phyloP scores from a whole-genome alignment of 768 basidiomycete species.

The Amanita brunnescens region DNA sequence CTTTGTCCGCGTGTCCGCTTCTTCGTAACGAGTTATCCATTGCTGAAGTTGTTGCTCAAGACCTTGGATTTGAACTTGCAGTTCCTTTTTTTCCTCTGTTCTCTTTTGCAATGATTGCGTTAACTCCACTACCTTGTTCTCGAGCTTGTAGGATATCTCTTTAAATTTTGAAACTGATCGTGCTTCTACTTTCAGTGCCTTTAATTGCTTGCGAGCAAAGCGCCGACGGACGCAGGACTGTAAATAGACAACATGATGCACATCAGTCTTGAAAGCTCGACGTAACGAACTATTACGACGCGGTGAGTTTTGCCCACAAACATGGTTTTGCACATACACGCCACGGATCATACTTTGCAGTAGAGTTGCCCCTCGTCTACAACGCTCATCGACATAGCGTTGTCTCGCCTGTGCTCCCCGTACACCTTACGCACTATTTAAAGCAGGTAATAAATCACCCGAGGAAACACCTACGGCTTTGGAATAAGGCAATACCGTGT shows the following conservation, averaged over 20 bases:
- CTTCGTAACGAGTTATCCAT: slow-evolving; percentile 85
- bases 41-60: slow-evolving; percentile 81
- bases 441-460: not conserved
- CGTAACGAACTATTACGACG: slow-evolving; percentile 39
- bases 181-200: slow-evolving; percentile 78
- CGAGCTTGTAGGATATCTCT: slow-evolving; percentile 93
- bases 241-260: slow-evolving; percentile 69
- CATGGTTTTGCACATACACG: slow-evolving; percentile 42
- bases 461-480: slow-evolving; percentile 58
- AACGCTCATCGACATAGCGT: slow-evolving; percentile 47
- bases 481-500: slow-evolving; percentile 59
- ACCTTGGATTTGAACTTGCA: slow-evolving; percentile 64
- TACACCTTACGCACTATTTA: slow-evolving; percentile 35
- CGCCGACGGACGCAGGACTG: slow-evolving; percentile 92
- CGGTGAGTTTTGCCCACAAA: not conserved
- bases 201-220: slow-evolving; percentile 79
- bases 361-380: slow-evolving; percentile 50
- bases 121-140: slow-evolving; percentile 99
- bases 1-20: slow-evolving; percentile 66
- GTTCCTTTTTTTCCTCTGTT: slow-evolving; percentile 82
- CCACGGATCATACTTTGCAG: slow-evolving; percentile 86
- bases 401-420: slow-evolving; percentile 69
- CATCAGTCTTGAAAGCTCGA: slow-evolving; percentile 45
- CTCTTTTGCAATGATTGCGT: slow-evolving; percentile 90
- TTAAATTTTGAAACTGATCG: slow-evolving; percentile 98